Evolutionary conservation across 2,329 filamentous ascomycete species (phyloP), one percentile per base, ranked within the genome.

Genomic region (Botrytis sinoallii): DNA sequence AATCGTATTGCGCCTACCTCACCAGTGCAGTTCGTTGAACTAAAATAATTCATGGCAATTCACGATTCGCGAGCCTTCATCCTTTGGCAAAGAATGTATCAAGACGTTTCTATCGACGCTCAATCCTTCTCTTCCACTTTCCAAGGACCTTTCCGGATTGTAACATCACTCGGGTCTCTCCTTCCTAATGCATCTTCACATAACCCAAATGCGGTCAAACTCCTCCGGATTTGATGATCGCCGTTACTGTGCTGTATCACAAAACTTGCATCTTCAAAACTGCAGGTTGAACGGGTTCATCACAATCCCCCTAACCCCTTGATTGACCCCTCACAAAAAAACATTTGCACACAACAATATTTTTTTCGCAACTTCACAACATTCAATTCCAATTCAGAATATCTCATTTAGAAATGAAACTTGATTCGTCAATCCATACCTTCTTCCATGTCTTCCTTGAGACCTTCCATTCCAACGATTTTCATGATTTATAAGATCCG

Each of bases 241-340:
- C 44, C 35, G 44, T 66, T 22, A 14, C 22, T 48, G 32, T 52
- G 32, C 29, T 64, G 64, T 52, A 52, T 66, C 32, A 38, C 48
- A 35, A 66, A 52, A 52, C 44, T 52, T 66, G 44, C 44, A 52
- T 66, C 42, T 48, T 66, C 44, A n/a, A 29, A 66, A 38, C 20
- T 66, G 44, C 42, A 65, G n/a, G n/a, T 32, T 25, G 14, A 20
- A 65, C n/a, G n/a, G 40, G n/a, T 35, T 46, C 42, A 66, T 67
- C 64, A 67, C 44, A 52, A 52, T 67, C 64, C 44, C 64, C 64
- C 32, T n/a, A n/a, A 67, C 64, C 44, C 44, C 64, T 67, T 67
- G 64, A 48, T 38, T 52, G 32, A 67, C 32, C 20, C 10, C 44
- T 66, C 44, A 20, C 32, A 8, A 6, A 52, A 48, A 38, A 38